Base-by-base conservation (phyloP, 192 early-diverging fungal species). In the Backusella australiensis region DNA sequence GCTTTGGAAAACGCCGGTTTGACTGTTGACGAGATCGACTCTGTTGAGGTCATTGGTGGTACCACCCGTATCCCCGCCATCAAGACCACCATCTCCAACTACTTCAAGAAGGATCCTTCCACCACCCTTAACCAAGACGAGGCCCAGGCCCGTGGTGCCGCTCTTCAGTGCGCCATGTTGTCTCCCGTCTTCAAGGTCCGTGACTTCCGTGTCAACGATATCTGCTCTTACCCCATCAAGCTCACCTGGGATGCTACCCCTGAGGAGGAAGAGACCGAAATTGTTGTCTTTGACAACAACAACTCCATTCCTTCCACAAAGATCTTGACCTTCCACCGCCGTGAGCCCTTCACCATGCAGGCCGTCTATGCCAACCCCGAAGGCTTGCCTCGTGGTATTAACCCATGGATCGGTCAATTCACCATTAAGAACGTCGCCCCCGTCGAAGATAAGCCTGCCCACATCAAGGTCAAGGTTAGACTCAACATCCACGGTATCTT, bases 141-240 rank as follows among this genome's bases (percentile, higher is more conserved):
- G 86, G 96, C 96, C 52, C 91, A 97, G 80, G 92, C 97, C 35
- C 95, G 97, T 81, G 97, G 97, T 78, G 94, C 94, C 75, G 97
- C 96, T 38, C 88, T 99, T 52, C 94, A 96, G 87, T 99, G 97
- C 86, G 97, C 97, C 80, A 97, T 99, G 82, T 84, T 96, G 65
- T 97, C 96, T 29, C 97, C 97, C 1, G 93, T 94, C 41, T 98
- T 99, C 94, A 96, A 96, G 81, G 97, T 99, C 78, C 95, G 97
- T 71, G 97, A 99, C 53, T 98, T 99, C 82, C 80, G 89, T 49
- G 91, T 99, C 69, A 90, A 95, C 80, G 97, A 99, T 88, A 89
- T 94, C 83, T 94, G 92, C 69, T 80, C 85, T 67, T 96, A 97
- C 81, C 96, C 96, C 72, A 92, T 98, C 85, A 91, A 94, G 83